Evolutionary conservation across 305 asterid species (phyloP).

Genomic region (Fraxinus dipetala): DNA sequence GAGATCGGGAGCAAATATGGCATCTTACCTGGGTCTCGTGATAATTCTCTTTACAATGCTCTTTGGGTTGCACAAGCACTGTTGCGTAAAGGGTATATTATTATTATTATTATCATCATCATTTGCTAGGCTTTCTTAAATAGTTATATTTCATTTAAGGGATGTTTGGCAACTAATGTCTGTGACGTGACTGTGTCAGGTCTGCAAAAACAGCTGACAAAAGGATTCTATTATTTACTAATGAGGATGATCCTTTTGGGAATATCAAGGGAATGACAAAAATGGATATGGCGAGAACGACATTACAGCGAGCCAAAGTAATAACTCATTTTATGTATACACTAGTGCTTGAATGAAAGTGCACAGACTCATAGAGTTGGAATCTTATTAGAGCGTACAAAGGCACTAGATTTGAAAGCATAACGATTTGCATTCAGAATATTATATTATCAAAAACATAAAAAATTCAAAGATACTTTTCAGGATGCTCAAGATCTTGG

Average conservation of each 20-base stretch:
- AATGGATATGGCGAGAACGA: constrained; percentile 90
- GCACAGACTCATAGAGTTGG: neutral
- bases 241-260: constrained; percentile 97
- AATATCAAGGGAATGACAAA: constrained; percentile 70
- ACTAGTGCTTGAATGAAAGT: neutral
- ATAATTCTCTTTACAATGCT: constrained; percentile 87
- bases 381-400: constrained; percentile 26
- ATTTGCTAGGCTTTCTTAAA: constrained; percentile 6
- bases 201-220: constrained; percentile 73
- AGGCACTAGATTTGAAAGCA: constrained; percentile 1
- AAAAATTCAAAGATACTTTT: constrained; percentile 17
- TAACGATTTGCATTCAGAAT: constrained; percentile 1
- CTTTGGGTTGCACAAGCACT: constrained; percentile 95
- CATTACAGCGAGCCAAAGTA: constrained; percentile 92
- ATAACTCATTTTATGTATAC: constrained; percentile 17
- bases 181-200: constrained; percentile 42
- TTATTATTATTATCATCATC: neutral
- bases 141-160: neutral
- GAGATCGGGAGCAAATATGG: constrained; percentile 84
- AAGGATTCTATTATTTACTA: constrained; percentile 75
- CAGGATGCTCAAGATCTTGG: constrained; percentile 97
- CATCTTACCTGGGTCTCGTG: constrained; percentile 77
- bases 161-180: constrained; percentile 10
- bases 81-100: constrained; percentile 77
- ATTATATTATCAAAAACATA: constrained; percentile 8